Evolutionary conservation across 1,284 basidiomycete species (phyloP).

Genomic region (Sporisorium iseilematis-ciliati): DNA sequence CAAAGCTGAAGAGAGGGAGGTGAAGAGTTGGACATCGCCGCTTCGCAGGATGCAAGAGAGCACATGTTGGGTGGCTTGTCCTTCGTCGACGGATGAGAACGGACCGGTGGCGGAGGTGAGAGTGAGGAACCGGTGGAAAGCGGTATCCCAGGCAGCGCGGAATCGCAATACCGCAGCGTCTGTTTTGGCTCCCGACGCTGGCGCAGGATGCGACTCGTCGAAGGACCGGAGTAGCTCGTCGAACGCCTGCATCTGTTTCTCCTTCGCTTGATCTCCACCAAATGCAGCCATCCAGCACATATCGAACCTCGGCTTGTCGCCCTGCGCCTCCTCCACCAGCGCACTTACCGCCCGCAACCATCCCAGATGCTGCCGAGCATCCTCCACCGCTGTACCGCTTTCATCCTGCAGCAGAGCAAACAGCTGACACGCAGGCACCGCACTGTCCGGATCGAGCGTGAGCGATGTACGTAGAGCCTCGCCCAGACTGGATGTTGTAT

Average conservation of each 20-base stretch:
- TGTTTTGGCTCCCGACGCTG: conserved; percentile 4
- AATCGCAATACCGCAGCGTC: conserved; percentile 14
- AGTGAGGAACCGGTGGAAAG: conserved; percentile 18
- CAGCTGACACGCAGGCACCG: conserved; percentile 40
- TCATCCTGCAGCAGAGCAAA: neutral
- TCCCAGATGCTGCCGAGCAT: conserved; percentile 11
- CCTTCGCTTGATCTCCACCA: conserved; percentile 3
- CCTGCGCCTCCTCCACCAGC: conserved; percentile 12
- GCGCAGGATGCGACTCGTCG: conserved; percentile 10
- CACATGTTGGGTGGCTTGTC: neutral
- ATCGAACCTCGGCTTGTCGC: conserved; percentile 8
- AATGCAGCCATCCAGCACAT: conserved; percentile 44
- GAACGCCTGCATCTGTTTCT: conserved; percentile 12
- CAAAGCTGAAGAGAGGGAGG: conserved; percentile 17
- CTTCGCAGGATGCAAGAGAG: conserved; percentile 22
- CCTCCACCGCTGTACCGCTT: neutral
- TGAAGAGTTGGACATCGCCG: conserved; percentile 39
- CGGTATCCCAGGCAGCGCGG: conserved; percentile 25
- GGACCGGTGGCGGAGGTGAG: conserved; percentile 8
- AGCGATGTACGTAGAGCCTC: conserved; percentile 13
- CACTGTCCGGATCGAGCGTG: neutral
- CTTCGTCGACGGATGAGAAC: conserved; percentile 8
- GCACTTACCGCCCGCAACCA: conserved; percentile 21
- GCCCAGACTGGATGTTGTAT: neutral
- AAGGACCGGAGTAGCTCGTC: conserved; percentile 8